A percentile compares a stretch with the other conserved stretches of the same genome.
Conservation (phyloP, 352 stramenopile genomes). For the Globisporangium perplexum region DNA sequence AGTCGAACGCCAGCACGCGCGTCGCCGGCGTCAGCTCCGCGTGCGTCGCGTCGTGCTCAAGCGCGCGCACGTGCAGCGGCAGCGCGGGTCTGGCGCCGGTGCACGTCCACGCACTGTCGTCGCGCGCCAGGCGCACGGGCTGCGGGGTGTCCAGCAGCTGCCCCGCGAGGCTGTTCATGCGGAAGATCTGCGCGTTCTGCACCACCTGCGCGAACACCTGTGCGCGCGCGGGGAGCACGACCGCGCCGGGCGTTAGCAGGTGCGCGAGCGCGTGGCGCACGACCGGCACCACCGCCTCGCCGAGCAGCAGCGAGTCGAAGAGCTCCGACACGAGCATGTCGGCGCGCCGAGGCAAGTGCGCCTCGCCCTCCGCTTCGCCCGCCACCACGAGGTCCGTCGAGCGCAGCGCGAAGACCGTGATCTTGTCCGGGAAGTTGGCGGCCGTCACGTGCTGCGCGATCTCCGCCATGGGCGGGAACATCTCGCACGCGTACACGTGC, state of each 20-base stretch:
- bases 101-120: conserved; percentile 49
- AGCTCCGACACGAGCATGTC: conserved; percentile 93
- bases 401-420: conserved; percentile 70
- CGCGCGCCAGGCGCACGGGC: conserved; percentile 40
- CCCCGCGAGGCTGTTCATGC: conserved; percentile 55
- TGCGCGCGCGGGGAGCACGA: conserved; percentile 64
- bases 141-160: conserved; percentile 21
- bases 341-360: conserved; percentile 53
- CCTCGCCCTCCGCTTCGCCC: neutral
- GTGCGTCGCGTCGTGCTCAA: conserved; percentile 28
- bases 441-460: conserved; percentile 69
- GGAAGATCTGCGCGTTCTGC: conserved; percentile 56
- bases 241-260: conserved; percentile 43
- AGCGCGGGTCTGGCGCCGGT: conserved; percentile 56
- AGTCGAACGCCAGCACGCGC: conserved; percentile 62
- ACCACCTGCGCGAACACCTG: conserved; percentile 70
- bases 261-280: conserved; percentile 71
- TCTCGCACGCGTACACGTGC: conserved; percentile 91
- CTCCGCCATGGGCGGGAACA: conserved; percentile 82
- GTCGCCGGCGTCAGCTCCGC: conserved; percentile 35
- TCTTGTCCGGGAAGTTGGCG: conserved; percentile 61
- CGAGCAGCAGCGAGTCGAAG: conserved; percentile 89
- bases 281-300: conserved; percentile 84
- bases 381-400: conserved; percentile 67
- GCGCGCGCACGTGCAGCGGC: conserved; percentile 52